These are phyloP conservation scores for Naganishia albida DNA, from an alignment of 1,284 basidiomycete species.

Conservation along the genomic window DNA sequence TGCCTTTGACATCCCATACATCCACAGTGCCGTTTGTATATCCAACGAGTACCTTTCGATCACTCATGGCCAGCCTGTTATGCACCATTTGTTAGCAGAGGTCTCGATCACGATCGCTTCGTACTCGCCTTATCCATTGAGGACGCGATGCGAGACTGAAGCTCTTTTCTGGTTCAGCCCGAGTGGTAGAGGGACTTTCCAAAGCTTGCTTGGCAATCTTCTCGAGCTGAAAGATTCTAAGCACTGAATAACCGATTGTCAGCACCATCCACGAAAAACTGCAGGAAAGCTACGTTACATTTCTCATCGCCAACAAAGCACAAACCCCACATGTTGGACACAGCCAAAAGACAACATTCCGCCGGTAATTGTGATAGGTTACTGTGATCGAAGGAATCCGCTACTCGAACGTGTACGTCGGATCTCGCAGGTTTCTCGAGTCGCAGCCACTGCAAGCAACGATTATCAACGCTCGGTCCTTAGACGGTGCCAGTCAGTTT, in stretches of 20 bases:
- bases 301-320: constrained; percentile 51
- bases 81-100: constrained; percentile 8
- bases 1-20: constrained; percentile 40
- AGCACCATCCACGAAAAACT: too few relatives aligned
- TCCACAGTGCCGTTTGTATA: constrained; percentile 41
- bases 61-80: constrained; percentile 45
- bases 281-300: constrained; percentile 38
- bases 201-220: constrained; percentile 18
- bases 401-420: constrained; percentile 51
- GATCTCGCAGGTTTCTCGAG: constrained; percentile 49
- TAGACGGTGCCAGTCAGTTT: too few relatives aligned
- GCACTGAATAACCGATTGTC: neutral
- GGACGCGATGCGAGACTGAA: constrained; percentile 45
- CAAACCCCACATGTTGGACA: constrained; percentile 51
- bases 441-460: constrained; percentile 48
- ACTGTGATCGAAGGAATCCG: constrained; percentile 39
- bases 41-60: constrained; percentile 46
- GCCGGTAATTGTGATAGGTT: constrained; percentile 46
- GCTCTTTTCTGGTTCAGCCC: constrained; percentile 36
- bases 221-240: constrained; percentile 3
- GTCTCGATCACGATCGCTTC: neutral
- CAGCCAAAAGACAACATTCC: constrained; percentile 52
- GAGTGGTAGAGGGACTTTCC: constrained; percentile 21
- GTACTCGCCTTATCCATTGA: constrained; percentile 48
- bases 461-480: neutral